Conservation (phyloP, 2,329 filamentous ascomycete species). For the Aspergillus pseudoglaucus region DNA sequence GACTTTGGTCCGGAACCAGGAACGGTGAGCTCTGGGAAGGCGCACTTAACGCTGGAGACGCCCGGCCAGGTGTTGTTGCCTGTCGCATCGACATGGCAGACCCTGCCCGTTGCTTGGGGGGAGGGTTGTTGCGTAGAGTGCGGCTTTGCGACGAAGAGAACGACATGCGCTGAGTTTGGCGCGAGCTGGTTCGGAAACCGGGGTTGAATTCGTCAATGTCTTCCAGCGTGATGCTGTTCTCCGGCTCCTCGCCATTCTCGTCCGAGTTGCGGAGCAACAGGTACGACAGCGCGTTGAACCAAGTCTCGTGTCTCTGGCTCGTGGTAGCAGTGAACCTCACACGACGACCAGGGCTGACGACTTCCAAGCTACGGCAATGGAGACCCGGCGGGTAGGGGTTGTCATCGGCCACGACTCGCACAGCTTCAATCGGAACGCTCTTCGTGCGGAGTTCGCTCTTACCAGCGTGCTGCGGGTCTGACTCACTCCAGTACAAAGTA, state of each 20-base stretch:
- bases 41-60: slow-evolving; percentile 30
- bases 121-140: slow-evolving; percentile 55
- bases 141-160: slow-evolving; percentile 76
- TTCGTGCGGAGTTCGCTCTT: slow-evolving; percentile 71
- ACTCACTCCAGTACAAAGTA: slow-evolving; percentile 93
- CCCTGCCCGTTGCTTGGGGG: slow-evolving; percentile 46
- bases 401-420: slow-evolving; percentile 85
- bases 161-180: slow-evolving; percentile 54
- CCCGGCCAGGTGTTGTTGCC: slow-evolving; percentile 29
- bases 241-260: slow-evolving; percentile 49
- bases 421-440: slow-evolving; percentile 88
- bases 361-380: slow-evolving; percentile 86
- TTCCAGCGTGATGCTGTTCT: slow-evolving; percentile 53
- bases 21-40: slow-evolving; percentile 27
- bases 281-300: slow-evolving; percentile 96
- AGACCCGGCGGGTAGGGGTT: slow-evolving; percentile 93
- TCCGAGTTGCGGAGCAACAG: slow-evolving; percentile 69
- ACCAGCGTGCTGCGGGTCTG: slow-evolving; percentile 74
- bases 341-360: slow-evolving; percentile 79
- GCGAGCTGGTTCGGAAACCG: slow-evolving; percentile 47
- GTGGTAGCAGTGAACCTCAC: slow-evolving; percentile 95
- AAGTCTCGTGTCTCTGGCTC: slow-evolving; percentile 90
- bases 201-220: slow-evolving; percentile 79
- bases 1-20: slow-evolving; percentile 29
- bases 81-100: slow-evolving; percentile 34